phyloP scores from a whole-genome alignment of 441 rosid genomes.

The Croton setiger region DNA sequence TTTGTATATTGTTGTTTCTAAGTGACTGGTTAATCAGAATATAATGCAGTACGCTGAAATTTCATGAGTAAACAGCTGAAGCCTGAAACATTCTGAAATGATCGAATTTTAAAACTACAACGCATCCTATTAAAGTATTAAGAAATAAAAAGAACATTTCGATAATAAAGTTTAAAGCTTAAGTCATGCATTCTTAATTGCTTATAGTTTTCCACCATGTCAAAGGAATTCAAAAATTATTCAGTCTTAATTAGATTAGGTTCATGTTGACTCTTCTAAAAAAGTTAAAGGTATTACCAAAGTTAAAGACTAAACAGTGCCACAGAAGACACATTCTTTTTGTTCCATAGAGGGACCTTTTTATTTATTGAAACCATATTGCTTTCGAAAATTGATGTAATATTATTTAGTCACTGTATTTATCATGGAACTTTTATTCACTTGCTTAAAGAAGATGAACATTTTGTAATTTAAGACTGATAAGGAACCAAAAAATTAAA shows the following conservation, averaged over 20 bases:
- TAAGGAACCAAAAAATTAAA: neutral
- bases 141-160: neutral
- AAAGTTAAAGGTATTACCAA: conserved; percentile 1
- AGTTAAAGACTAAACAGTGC: neutral
- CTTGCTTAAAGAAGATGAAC: neutral
- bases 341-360: neutral
- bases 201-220: neutral
- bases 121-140: neutral
- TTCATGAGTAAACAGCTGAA: no score
- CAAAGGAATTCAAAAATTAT: neutral
- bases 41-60: no score
- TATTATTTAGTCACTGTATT: neutral
- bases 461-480: neutral
- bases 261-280: conserved; percentile 5
- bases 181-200: neutral
- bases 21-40: no score
- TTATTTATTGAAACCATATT: neutral
- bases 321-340: neutral
- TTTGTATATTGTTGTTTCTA: no score
- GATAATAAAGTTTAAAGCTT: no score
- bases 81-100: no score
- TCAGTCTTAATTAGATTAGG: neutral
- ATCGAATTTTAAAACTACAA: no score
- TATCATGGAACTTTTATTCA: neutral
- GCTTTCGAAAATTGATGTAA: neutral